Evolutionary conservation across 148 eudicot species (phyloP).

Genomic region (Agrostemma githago): DNA sequence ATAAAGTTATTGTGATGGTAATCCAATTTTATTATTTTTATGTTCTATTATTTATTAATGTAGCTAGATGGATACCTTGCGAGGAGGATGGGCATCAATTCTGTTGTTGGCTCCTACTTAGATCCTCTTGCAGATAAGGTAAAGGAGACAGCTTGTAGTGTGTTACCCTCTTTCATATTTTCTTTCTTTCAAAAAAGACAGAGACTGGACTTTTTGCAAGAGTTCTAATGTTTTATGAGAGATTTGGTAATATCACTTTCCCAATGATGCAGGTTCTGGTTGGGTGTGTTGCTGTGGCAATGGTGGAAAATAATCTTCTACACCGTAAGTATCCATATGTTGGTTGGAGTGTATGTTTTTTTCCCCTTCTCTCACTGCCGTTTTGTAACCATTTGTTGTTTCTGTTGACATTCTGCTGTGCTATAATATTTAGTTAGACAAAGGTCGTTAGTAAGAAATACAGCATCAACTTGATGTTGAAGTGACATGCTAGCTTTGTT

Average conservation of each 20-base stretch:
- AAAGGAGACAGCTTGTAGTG: slow-evolving; percentile 11
- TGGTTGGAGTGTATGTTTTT: neutral
- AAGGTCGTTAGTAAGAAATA: neutral
- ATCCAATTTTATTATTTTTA: slow-evolving; percentile 7
- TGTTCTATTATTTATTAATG: slow-evolving; percentile 20
- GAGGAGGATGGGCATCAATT: slow-evolving; percentile 88
- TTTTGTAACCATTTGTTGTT: slow-evolving; percentile 2
- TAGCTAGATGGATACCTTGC: slow-evolving; percentile 95
- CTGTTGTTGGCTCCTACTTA: slow-evolving; percentile 94
- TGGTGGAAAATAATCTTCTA: slow-evolving; percentile 84
- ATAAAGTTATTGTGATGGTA: neutral
- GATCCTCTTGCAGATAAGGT: slow-evolving; percentile 99
- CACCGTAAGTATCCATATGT: slow-evolving; percentile 61
- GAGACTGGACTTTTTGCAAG: neutral
- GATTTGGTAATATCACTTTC: slow-evolving; percentile 10
- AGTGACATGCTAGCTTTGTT: neutral
- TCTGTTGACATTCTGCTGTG: neutral
- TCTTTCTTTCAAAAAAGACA: neutral
- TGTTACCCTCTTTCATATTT: neutral
- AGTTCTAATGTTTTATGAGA: neutral
- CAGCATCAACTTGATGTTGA: neutral
- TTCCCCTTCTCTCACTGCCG: neutral
- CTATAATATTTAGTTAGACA: neutral
- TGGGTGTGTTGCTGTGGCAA: slow-evolving; percentile 90
- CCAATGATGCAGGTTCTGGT: slow-evolving; percentile 62